These are phyloP conservation scores for Amanita pallidorosea DNA, from an alignment of 768 basidiomycete species.

Conservation along the genomic window DNA sequence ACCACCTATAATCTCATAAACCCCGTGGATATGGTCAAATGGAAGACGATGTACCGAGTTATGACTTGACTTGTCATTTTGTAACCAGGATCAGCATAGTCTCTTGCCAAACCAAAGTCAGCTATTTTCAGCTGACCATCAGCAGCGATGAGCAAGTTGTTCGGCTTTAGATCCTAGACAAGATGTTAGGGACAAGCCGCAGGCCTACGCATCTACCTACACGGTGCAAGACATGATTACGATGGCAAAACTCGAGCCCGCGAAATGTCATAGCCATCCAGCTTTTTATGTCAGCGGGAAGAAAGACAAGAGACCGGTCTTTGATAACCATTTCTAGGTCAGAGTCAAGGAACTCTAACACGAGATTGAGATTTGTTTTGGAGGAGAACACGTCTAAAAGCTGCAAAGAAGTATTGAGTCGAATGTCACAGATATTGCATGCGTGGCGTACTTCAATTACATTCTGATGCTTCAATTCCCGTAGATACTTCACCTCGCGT, in stretches of 20 bases:
- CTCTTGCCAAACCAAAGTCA: conserved; percentile 96
- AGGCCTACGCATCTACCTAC: conserved; percentile 29
- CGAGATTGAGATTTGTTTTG: conserved; percentile 93
- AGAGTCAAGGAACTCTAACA: conserved; percentile 91
- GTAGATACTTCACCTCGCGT: conserved; percentile 93
- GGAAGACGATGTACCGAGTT: conserved; percentile 55
- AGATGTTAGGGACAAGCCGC: neutral
- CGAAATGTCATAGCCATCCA: conserved; percentile 99
- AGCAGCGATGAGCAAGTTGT: conserved; percentile 90
- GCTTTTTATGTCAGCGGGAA: conserved; percentile 93
- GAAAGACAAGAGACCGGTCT: conserved; percentile 83
- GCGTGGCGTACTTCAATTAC: conserved; percentile 68
- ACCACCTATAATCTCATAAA: conserved; percentile 60
- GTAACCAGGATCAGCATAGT: conserved; percentile 89
- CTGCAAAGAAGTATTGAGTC: conserved; percentile 27
- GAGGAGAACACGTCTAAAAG: conserved; percentile 95
- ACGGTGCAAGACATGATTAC: conserved; percentile 88
- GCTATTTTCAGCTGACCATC: conserved; percentile 93
- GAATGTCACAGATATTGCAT: neutral
- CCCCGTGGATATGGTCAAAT: conserved; percentile 1
- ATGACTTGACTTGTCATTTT: conserved; percentile 99
- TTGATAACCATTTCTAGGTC: conserved; percentile 97
- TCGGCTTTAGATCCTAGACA: conserved; percentile 89
- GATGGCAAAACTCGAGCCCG: conserved; percentile 96
- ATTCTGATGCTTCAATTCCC: conserved; percentile 90